Base-by-base conservation (phyloP, 768 basidiomycete genomes). In the Leccinum ochraceum region DNA sequence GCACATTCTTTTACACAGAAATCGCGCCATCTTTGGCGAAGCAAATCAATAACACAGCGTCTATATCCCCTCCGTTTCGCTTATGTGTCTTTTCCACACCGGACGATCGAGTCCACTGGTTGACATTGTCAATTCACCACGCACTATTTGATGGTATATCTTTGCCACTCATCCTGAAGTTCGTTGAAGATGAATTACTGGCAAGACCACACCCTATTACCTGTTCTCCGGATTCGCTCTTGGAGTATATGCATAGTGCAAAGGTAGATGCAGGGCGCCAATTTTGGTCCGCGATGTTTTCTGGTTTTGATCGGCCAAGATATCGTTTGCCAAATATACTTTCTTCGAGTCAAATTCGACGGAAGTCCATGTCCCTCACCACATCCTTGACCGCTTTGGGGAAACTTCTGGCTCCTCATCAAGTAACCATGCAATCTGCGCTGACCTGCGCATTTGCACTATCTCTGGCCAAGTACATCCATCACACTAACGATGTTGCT, bases 131-230 rank as follows among this genome's bases (percentile, higher is more conserved):
- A 6, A 75, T 75, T 32, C 74, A 75, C 48, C 74, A 75, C 26
- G 74, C 73, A 3, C 57, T 75, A 7, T 75, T 72, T 59, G 74
- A 75, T 56, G 74, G 72, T 3, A 62, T 70, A 34, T 76, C 74
- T 17, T 60, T 75, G 3, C 63, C 75, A 1, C 62, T 65, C 26
- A 57, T 75, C n/a, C 60, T 75, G 48, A 70, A 68, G 26, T 64
- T 67, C 20, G 64, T 72, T 6, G 74, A 76, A 52, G 63, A 65
- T 3, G 61, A 60, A 30, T 65, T 71, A 26, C 28, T 58, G 20
- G 58, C 42, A 32, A 60, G 53, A 30, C 54, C 62, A 16, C 62
- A 62, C 16, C 53, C 64, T 16, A 39, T 54, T 16, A 24, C 58
- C 6, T 60, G 62, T 24, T 58, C 64, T 42, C 55, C 69, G 1